Evolutionary conservation across 352 stramenopile species (phyloP).

Genomic region (Phytopythium kandeliae): DNA sequence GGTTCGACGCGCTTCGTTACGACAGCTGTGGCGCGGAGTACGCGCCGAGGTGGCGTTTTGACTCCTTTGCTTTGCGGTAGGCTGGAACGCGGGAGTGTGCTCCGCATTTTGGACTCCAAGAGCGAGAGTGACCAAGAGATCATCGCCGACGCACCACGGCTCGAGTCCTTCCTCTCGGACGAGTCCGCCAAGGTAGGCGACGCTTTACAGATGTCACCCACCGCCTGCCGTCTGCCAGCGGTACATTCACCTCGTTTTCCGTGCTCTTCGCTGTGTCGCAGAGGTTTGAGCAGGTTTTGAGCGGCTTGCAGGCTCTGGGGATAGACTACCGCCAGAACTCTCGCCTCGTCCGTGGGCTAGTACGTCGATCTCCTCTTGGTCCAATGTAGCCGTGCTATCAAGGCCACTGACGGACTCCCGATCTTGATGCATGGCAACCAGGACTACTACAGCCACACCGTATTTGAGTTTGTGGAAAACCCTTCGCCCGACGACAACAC

Average conservation of each 20-base stretch:
- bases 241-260: not conserved
- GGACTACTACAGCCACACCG: constrained; percentile 89
- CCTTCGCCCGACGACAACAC: constrained; percentile 8
- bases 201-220: too few species aligned
- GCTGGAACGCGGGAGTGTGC: constrained; percentile 73
- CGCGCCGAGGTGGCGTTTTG: too few species aligned
- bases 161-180: constrained; percentile 59
- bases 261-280: constrained; percentile 11
- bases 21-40: too few species aligned
- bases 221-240: too few species aligned
- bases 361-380: constrained; percentile 18
- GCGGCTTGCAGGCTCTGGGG: constrained; percentile 48
- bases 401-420: not conserved
- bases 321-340: constrained; percentile 59
- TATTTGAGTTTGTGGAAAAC: constrained; percentile 85
- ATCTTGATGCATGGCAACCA: constrained; percentile 10
- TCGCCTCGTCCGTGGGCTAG: constrained; percentile 76
- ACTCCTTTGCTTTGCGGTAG: too few species aligned
- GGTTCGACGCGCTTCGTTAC: constrained; percentile 21
- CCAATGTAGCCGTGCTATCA: not conserved
- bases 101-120: constrained; percentile 87
- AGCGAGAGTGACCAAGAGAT: constrained; percentile 61
- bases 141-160: constrained; percentile 53
- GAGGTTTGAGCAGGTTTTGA: constrained; percentile 66
- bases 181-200: constrained; percentile 39